Percentiles rank a stretch among this genome's conserved stretches.
These are phyloP conservation scores for Linderniella brevidens DNA, from an alignment of 257 asterid genomes.

Conservation along the genomic window DNA sequence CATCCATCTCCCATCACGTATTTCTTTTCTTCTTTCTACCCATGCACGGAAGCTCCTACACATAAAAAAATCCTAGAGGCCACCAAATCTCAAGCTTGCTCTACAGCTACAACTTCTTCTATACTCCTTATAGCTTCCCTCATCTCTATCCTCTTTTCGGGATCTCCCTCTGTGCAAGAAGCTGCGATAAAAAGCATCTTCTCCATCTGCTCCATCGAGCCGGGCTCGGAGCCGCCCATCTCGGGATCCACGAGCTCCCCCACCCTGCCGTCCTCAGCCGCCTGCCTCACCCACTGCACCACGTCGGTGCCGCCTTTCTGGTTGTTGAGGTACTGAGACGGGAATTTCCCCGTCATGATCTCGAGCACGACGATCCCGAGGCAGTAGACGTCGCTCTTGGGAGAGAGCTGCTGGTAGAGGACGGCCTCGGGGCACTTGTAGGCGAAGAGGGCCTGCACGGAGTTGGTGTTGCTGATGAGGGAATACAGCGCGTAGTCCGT, in stretches of 20 bases:
- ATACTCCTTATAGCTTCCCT: constrained; percentile 52
- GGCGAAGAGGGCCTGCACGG: constrained; percentile 38
- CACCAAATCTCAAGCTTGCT: not conserved
- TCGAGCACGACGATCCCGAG: constrained; percentile 73
- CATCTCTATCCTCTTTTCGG: constrained; percentile 53
- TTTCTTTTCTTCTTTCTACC: too few species aligned
- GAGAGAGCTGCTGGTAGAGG: constrained; percentile 36
- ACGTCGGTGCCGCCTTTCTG: constrained; percentile 76
- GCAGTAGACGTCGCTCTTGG: constrained; percentile 70
- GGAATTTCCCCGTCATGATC: constrained; percentile 58
- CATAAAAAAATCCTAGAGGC: too few species aligned
- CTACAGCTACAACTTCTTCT: constrained; percentile 40
- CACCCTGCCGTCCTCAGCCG: constrained; percentile 25
- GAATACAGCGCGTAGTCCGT: constrained; percentile 56
- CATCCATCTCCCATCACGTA: too few species aligned
- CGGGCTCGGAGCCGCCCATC: constrained; percentile 14
- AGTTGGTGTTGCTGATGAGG: constrained; percentile 37
- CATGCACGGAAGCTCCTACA: not conserved
- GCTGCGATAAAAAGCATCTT: constrained; percentile 38
- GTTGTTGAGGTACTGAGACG: constrained; percentile 63
- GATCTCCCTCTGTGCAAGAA: constrained; percentile 43
- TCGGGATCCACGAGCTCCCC: constrained; percentile 63
- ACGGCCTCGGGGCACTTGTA: constrained; percentile 56
- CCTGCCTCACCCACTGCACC: constrained; percentile 46
- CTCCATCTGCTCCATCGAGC: constrained; percentile 15